These are phyloP conservation scores for Canavalia ensiformis DNA, from an alignment of 306 rosid species.

Conservation along the genomic window DNA sequence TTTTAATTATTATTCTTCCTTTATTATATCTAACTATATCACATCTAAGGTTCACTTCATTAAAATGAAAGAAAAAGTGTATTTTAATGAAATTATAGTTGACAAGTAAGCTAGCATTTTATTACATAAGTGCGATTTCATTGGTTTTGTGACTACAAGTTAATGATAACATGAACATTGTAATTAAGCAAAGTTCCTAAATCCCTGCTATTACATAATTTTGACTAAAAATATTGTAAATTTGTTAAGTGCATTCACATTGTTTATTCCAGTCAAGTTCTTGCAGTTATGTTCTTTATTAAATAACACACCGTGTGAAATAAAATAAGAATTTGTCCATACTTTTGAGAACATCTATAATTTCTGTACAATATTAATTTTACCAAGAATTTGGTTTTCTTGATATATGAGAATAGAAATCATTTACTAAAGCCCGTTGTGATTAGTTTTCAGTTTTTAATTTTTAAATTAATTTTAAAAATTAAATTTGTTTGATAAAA, in stretches of 20 bases:
- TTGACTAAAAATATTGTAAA: not conserved
- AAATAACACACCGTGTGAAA: not conserved
- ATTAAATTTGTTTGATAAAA: too few relatives aligned
- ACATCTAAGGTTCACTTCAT: not conserved
- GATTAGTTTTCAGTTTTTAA: too few relatives aligned
- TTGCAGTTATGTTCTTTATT: too few relatives aligned
- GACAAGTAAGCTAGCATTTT: not conserved
- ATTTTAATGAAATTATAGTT: not conserved
- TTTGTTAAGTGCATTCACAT: not conserved
- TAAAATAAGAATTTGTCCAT: not conserved
- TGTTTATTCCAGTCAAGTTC: not conserved
- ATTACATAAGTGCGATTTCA: not conserved
- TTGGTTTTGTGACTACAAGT: too few relatives aligned
- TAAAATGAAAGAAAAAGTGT: not conserved
- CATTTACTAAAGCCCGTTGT: too few relatives aligned
- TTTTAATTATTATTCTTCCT: constrained; percentile 1
- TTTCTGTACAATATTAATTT: not conserved
- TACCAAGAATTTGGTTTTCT: too few relatives aligned
- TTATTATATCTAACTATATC: not conserved
- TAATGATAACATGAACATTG: not conserved
- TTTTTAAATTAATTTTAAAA: too few relatives aligned
- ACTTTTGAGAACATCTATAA: not conserved
- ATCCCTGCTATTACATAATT: not conserved
- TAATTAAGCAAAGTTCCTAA: not conserved
- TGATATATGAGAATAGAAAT: too few relatives aligned